phyloP scores from a whole-genome alignment of 1,139 yeast genomes.

The Pneumocystis oryctolagi region DNA sequence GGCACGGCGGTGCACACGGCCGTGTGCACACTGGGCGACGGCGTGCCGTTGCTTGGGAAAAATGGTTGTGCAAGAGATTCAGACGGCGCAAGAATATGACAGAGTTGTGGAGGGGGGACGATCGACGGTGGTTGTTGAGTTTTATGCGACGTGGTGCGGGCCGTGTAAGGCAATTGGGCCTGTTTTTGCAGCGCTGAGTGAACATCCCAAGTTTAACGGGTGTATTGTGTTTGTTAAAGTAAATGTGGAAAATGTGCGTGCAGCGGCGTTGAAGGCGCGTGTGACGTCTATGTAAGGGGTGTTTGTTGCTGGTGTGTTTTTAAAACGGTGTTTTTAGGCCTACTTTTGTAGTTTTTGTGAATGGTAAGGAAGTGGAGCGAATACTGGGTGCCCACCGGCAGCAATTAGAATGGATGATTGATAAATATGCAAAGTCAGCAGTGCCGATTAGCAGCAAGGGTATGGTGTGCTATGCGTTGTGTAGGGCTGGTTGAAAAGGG shows the following conservation, averaged over 20 bases:
- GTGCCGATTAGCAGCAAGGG: background rate
- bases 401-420: conserved; percentile 8
- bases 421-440: background rate
- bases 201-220: conserved; percentile 25
- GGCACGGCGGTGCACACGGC: too few relatives aligned
- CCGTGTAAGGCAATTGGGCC: conserved; percentile 86
- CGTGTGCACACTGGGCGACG: too few relatives aligned
- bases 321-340: conserved; percentile 28
- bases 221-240: conserved; percentile 52
- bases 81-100: background rate
- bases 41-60: background rate
- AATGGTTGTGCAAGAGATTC: background rate
- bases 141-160: conserved; percentile 86
- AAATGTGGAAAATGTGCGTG: conserved; percentile 60
- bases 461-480: background rate
- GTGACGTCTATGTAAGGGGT: conserved; percentile 47
- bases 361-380: conserved; percentile 46
- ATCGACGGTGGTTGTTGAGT: conserved; percentile 53
- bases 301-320: background rate
- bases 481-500: background rate
- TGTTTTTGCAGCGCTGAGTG: conserved; percentile 46
- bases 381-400: conserved; percentile 57
- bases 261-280: conserved; percentile 53
- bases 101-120: background rate
- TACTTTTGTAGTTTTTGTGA: conserved; percentile 59